Base-by-base conservation (phyloP, 1,284 basidiomycete genomes). In the Ganoderma boninense region DNA sequence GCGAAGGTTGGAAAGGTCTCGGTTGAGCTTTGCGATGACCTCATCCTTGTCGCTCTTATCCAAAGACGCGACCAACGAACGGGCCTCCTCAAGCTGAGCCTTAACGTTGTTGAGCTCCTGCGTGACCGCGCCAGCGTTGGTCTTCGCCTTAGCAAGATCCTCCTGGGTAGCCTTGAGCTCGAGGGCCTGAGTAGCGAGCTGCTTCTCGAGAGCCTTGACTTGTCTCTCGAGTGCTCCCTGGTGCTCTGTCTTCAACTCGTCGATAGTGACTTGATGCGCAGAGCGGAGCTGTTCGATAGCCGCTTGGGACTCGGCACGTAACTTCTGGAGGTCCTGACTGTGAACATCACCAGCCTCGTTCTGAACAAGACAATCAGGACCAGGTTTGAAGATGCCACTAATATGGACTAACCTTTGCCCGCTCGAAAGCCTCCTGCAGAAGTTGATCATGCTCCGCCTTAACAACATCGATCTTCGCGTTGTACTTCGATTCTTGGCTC, bases 101-200 rank as follows among this genome's bases (percentile, higher is more conserved):
- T 86, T 89, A 44, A 93, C 80, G 13, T 73, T 83, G 67, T 87
- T 86, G 16, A 89, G 80, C 74, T 94, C 91, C 3, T 84, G 78
- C 23, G 84, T 84, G 59, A 88, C 82, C 6, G 85, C 73, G 26
- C 89, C 86, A 16, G 89, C 77, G 20, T 85, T 81, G 1, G 85
- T 78, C 80, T 95, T 95, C 10, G 92, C 86, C 82, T 94, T 95
- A 1, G 85, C 78, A 49, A 95, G 88, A 77, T 95, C 94, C 71
- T 95, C 93, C 76, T 91, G 89, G 0, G 94, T 94, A 11, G 93
- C 94, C 78, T 91, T 93, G 62, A 95, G 86, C 76, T 95, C 92
- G 49, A 94, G 80, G 64, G 81, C 87, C 73, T 90, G 84, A 67
- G 81, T 87, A 65, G 82, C 84, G 66, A 94, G 85, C 77, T 89